Evolutionary conservation across 495 filamentous ascomycete genomes (phyloP).

Genomic region (Wilcoxina mikolae): DNA sequence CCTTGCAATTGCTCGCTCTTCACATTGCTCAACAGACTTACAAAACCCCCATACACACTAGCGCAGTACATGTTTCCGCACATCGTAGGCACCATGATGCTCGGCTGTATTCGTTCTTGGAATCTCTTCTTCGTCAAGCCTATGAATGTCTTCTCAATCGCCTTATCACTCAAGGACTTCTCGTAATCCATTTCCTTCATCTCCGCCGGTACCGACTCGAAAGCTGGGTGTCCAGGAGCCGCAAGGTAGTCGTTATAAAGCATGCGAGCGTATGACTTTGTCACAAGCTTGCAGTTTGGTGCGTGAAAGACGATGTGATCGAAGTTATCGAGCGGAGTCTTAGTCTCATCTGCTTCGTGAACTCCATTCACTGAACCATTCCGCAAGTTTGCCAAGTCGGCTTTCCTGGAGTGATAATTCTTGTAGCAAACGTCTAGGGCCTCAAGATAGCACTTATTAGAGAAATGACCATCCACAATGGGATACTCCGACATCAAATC

Average conservation of each 20-base stretch:
- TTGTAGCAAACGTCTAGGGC: constrained; percentile 93
- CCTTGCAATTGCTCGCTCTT: constrained; percentile 54
- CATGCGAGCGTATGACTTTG: constrained; percentile 87
- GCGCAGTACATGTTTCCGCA: constrained; percentile 99
- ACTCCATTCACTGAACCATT: constrained; percentile 45
- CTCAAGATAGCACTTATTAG: constrained; percentile 86
- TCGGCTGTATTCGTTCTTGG: constrained; percentile 69
- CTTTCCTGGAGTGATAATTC: constrained; percentile 77
- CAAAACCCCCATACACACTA: constrained; percentile 77
- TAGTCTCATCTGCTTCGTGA: constrained; percentile 34
- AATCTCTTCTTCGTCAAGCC: constrained; percentile 89
- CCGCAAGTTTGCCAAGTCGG: constrained; percentile 39
- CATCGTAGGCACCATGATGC: constrained; percentile 74
- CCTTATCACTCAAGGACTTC: constrained; percentile 77
- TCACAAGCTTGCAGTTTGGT: constrained; percentile 95
- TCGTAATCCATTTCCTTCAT: constrained; percentile 72
- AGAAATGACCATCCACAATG: constrained; percentile 90
- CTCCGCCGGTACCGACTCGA: constrained; percentile 75
- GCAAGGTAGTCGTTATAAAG: constrained; percentile 91
- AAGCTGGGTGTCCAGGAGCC: constrained; percentile 60
- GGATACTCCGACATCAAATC: constrained; percentile 97
- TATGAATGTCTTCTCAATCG: constrained; percentile 95
- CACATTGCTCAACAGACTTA: constrained; percentile 59
- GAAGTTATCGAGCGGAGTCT: constrained; percentile 75
- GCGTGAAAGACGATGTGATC: constrained; percentile 94